phyloP scores from a whole-genome alignment of 1,139 yeast genomes.

The Zhuliangozyma parablackwelliae region DNA sequence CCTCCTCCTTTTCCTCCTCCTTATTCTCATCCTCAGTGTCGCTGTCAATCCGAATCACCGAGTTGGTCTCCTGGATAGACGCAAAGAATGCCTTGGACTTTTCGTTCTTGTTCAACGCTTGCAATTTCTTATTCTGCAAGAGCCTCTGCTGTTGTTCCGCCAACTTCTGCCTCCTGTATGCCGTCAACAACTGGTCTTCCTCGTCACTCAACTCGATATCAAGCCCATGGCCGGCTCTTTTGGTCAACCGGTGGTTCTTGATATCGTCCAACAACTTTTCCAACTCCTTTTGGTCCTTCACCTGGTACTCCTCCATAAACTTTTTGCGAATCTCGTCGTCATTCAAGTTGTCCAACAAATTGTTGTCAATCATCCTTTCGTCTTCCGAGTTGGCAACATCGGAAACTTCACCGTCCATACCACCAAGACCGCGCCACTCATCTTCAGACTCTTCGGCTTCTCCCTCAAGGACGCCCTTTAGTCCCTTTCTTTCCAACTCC shows the following conservation, averaged over 20 bases:
- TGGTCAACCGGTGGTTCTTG: slow-evolving; percentile 75
- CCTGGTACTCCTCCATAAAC: slow-evolving; percentile 64
- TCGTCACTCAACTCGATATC: slow-evolving; percentile 67
- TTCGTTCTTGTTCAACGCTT: slow-evolving; percentile 43
- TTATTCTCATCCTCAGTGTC: slow-evolving; percentile 20
- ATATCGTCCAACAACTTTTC: slow-evolving; percentile 77
- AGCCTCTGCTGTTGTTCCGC: slow-evolving; percentile 54
- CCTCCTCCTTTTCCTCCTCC: slow-evolving; percentile 19
- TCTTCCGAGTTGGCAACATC: slow-evolving; percentile 72
- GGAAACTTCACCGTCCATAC: slow-evolving; percentile 66
- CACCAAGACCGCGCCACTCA: slow-evolving; percentile 92
- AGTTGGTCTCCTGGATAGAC: slow-evolving; percentile 52
- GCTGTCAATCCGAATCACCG: slow-evolving; percentile 21
- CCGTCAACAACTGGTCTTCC: slow-evolving; percentile 56
- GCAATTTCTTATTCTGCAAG: slow-evolving; percentile 49
- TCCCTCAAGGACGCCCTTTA: slow-evolving; percentile 58
- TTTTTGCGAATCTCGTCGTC: slow-evolving; percentile 57
- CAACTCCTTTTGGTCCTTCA: slow-evolving; percentile 65
- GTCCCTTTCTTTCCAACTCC: slow-evolving; percentile 49
- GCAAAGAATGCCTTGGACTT: slow-evolving; percentile 73
- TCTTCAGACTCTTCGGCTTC: slow-evolving; percentile 97
- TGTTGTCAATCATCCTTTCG: slow-evolving; percentile 78
- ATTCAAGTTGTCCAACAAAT: slow-evolving; percentile 53
- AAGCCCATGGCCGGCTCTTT: slow-evolving; percentile 48
- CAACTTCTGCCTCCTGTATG: slow-evolving; percentile 48